These are phyloP conservation scores for Tulasnella sp. DNA, from an alignment of 768 basidiomycete genomes.

Conservation along the genomic window DNA sequence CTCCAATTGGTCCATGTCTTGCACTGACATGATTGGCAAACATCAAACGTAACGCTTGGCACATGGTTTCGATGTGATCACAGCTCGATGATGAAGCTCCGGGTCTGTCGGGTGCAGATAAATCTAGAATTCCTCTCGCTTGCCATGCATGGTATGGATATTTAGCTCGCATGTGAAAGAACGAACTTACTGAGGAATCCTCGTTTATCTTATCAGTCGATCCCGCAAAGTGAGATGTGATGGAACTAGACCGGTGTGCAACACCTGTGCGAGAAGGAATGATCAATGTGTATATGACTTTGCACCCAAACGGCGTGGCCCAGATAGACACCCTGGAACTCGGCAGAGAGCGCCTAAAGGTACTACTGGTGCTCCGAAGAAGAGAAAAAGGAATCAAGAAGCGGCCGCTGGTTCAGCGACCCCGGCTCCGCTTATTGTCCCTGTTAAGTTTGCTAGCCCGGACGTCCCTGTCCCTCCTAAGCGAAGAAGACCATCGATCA, in stretches of 20 bases:
- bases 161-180: not conserved
- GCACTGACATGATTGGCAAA: too few relatives aligned
- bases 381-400: not conserved
- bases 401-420: not conserved
- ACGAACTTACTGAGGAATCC: not conserved
- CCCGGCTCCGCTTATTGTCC: not conserved
- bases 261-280: conserved; percentile 63
- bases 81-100: too few relatives aligned
- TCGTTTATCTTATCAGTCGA: conserved; percentile 39
- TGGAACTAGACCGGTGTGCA: conserved; percentile 65
- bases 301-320: conserved; percentile 68
- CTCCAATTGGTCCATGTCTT: too few relatives aligned
- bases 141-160: not conserved
- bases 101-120: too few relatives aligned
- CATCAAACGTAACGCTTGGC: too few relatives aligned
- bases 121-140: too few relatives aligned
- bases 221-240: conserved; percentile 78
- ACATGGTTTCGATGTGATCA: too few relatives aligned
- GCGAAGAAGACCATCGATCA: too few relatives aligned
- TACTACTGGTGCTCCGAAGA: not conserved
- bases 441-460: not conserved
- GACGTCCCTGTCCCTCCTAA: not conserved
- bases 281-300: conserved; percentile 66
- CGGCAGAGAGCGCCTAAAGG: conserved; percentile 38
- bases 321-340: conserved; percentile 76